phyloP scores from a whole-genome alignment of 73 alveolate species.

The Stentor roeselii region DNA sequence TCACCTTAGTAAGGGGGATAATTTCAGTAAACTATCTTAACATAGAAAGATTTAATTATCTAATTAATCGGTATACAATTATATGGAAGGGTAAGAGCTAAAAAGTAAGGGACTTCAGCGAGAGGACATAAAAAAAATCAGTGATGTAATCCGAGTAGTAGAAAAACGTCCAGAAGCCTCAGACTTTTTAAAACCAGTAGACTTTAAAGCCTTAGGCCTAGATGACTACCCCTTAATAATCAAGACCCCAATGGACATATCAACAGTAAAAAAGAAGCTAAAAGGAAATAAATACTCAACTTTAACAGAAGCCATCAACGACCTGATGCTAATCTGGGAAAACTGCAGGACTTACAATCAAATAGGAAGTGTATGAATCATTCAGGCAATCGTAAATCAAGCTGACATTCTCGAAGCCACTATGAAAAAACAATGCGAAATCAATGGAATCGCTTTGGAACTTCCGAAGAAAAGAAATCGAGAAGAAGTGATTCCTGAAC shows the following conservation, averaged over 20 bases:
- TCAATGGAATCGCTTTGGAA: constrained; percentile 26
- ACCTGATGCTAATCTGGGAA: constrained; percentile 83
- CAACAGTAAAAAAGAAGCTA: constrained; percentile 56
- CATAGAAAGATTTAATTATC: background rate
- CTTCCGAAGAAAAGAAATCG: background rate
- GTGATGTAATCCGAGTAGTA: constrained; percentile 35
- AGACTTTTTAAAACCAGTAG: constrained; percentile 78
- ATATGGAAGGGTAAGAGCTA: background rate
- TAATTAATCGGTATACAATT: background rate
- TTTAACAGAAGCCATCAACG: constrained; percentile 70
- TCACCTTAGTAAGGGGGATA: background rate
- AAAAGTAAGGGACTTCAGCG: constrained; percentile 25
- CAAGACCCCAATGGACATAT: constrained; percentile 85
- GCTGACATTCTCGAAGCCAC: constrained; percentile 30
- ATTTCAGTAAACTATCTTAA: background rate
- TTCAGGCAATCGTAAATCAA: constrained; percentile 43
- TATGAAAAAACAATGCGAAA: constrained; percentile 38
- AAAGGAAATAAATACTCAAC: constrained; percentile 52
- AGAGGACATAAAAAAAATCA: constrained; percentile 39
- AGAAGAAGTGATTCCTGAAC: background rate
- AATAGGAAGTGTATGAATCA: constrained; percentile 48
- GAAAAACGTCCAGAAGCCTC: constrained; percentile 60
- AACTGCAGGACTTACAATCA: constrained; percentile 85
- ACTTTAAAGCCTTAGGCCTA: constrained; percentile 67
- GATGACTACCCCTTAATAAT: constrained; percentile 79